Base-by-base conservation (phyloP, 352 stramenopile species). In the Phytophthora boehmeriae region DNA sequence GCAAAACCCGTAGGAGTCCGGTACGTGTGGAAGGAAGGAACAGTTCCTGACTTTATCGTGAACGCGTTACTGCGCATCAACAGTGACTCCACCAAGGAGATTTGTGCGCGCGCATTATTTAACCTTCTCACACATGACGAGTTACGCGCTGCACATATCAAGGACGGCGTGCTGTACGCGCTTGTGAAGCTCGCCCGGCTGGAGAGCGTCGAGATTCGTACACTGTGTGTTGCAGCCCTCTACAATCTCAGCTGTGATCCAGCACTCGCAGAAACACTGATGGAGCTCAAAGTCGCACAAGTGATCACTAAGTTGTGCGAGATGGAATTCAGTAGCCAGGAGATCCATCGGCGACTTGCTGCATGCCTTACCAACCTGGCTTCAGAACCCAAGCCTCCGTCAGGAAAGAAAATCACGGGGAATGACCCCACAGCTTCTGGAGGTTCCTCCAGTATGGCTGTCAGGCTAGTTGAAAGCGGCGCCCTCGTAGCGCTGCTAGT, bases 31-130 rank as follows among this genome's bases (percentile, higher is more conserved):
- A 91, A 90, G 47, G 86, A 95, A 78, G 86, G 86, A 32, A 95
- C 86, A 0, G 84, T 95, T 23, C 82, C 83, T 8, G 88, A 96
- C 67, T 96, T 96, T 38, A 94, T 96, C 46, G 89, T 96, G 48
- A 96, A 96, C 59, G 89, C 87, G 13, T 68, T 96, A 27, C 62
- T 96, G 34, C 86, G 89, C 10, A 95, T 95, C 68, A 96, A 96
- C 69, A 94, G 82, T 54, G 84, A 92, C 47, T 90, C 84, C 10
- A 96, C 88, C 25, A 96, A 96, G 54, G 89, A 94, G 51, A 92
- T 96, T 34, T 96, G 89, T 38, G 83, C 87, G 2, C 73, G 86
- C 13, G 84, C 80, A 28, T 73, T 96, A 19, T 96, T 93, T 70
- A 96, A 96, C 45, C 50, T 96, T 48, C 77, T 96, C 36, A 89